Conservation (phyloP, 2,329 filamentous ascomycete genomes). For the Trichophyton simii region DNA sequence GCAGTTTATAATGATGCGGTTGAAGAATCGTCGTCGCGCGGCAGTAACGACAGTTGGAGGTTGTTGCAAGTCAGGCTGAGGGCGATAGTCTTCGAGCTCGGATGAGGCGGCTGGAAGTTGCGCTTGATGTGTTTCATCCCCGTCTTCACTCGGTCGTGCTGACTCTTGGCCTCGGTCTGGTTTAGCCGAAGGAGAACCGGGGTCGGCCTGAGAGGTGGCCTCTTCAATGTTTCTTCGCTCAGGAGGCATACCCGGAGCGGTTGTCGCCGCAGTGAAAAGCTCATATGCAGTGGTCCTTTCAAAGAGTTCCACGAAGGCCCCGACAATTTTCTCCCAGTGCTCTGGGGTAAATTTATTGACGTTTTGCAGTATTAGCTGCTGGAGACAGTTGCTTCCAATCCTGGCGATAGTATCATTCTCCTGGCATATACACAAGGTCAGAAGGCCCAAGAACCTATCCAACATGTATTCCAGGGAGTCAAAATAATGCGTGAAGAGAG, state of each 20-base stretch:
- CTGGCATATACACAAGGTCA: constrained; percentile 94
- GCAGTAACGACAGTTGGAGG: constrained; percentile 87
- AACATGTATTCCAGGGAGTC: constrained; percentile 95
- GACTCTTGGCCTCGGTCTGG: constrained; percentile 20
- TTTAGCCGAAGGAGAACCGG: constrained; percentile 13
- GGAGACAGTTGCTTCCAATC: constrained; percentile 95
- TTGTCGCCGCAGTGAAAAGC: constrained; percentile 70
- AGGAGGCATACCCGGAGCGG: constrained; percentile 27
- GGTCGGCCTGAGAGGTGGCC: constrained; percentile 15
- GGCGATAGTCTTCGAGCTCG: constrained; percentile 75
- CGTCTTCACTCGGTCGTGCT: constrained; percentile 8
- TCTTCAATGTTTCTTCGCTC: constrained; percentile 20
- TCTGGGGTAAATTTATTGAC: constrained; percentile 76
- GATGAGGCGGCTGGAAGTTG: constrained; percentile 24
- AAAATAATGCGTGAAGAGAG: constrained; percentile 97
- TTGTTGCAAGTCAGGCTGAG: constrained; percentile 62
- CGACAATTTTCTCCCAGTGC: constrained; percentile 92
- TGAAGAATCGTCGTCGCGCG: constrained; percentile 89
- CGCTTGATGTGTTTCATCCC: constrained; percentile 17
- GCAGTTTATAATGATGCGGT: constrained; percentile 97
- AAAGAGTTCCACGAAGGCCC: constrained; percentile 91
- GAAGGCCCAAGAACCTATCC: constrained; percentile 85
- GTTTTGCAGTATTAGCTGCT: constrained; percentile 92
- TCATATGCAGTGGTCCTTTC: constrained; percentile 89
- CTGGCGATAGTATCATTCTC: constrained; percentile 97